A percentile compares a stretch with the other conserved stretches of the same genome.
phyloP scores from a whole-genome alignment of 768 basidiomycete species.

The Kwoniella mangroviensis region DNA sequence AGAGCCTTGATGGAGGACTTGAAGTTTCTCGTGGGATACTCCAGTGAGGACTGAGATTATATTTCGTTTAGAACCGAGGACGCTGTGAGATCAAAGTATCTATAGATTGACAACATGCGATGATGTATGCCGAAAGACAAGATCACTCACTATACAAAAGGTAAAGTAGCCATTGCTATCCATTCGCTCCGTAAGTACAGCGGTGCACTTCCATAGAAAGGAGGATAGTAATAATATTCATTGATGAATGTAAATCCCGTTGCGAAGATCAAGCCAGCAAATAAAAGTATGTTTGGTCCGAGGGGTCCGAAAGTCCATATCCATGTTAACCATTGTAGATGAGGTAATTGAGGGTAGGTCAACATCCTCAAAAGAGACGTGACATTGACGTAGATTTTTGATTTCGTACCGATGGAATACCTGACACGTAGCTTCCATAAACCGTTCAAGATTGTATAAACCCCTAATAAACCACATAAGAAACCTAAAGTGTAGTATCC shows the following conservation, averaged over 20 bases:
- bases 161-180: constrained; percentile 59
- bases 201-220: constrained; percentile 21
- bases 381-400: neutral
- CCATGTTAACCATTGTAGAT: neutral
- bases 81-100: constrained; percentile 32
- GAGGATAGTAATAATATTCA: constrained; percentile 24
- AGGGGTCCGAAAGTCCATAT: constrained; percentile 24
- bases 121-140: too few relatives aligned
- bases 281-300: constrained; percentile 9
- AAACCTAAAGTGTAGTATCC: constrained; percentile 18
- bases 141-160: constrained; percentile 50
- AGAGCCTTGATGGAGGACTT: constrained; percentile 55
- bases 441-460: constrained; percentile 4
- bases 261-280: neutral
- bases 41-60: constrained; percentile 55
- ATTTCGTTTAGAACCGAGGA: constrained; percentile 59
- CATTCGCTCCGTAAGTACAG: constrained; percentile 52
- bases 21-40: constrained; percentile 59
- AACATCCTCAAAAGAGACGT: neutral
- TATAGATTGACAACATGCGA: neutral
- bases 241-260: constrained; percentile 17
- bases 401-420: neutral
- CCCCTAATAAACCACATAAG: constrained; percentile 3
- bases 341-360: constrained; percentile 12
- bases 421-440: constrained; percentile 5